These are phyloP conservation scores for Syncephalis fuscata DNA, from an alignment of 371 early-diverging fungal species.

Conservation along the genomic window DNA sequence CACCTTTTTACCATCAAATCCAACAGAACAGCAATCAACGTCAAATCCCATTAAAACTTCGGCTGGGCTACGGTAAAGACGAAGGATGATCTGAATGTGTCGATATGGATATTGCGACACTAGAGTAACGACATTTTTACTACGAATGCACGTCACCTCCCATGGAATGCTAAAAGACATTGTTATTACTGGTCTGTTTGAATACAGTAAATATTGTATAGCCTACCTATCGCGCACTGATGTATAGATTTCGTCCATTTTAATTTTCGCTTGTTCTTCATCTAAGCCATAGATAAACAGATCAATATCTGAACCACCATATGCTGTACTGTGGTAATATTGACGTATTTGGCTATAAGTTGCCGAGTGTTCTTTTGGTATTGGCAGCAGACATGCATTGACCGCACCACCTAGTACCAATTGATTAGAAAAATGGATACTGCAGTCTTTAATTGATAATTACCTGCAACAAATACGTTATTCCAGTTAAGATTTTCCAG, in stretches of 20 bases:
- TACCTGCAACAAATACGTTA: constrained; percentile 14
- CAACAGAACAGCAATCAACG: constrained; percentile 15
- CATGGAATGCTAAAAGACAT: constrained; percentile 9
- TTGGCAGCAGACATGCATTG: constrained; percentile 10
- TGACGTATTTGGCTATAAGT: constrained; percentile 5
- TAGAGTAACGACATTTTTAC: constrained; percentile 11
- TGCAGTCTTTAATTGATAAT: neutral
- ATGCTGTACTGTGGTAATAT: constrained; percentile 5
- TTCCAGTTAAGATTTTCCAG: constrained; percentile 9
- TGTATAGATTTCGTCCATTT: constrained; percentile 14
- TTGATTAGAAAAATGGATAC: neutral
- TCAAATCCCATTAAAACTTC: constrained; percentile 18
- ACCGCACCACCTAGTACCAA: constrained; percentile 8
- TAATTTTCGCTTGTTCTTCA: constrained; percentile 11
- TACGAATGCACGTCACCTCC: constrained; percentile 8
- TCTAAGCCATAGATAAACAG: constrained; percentile 16
- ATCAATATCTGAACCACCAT: constrained; percentile 13
- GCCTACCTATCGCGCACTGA: constrained; percentile 1
- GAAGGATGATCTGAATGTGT: constrained; percentile 15
- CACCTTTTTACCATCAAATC: constrained; percentile 11
- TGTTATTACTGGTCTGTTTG: no score
- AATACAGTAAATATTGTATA: no score
- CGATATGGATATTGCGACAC: constrained; percentile 14
- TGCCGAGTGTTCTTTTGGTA: neutral
- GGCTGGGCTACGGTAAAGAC: constrained; percentile 13